Evolutionary conservation across 192 early-diverging fungal genomes (phyloP).

Genomic region (Mortierella antarctica): DNA sequence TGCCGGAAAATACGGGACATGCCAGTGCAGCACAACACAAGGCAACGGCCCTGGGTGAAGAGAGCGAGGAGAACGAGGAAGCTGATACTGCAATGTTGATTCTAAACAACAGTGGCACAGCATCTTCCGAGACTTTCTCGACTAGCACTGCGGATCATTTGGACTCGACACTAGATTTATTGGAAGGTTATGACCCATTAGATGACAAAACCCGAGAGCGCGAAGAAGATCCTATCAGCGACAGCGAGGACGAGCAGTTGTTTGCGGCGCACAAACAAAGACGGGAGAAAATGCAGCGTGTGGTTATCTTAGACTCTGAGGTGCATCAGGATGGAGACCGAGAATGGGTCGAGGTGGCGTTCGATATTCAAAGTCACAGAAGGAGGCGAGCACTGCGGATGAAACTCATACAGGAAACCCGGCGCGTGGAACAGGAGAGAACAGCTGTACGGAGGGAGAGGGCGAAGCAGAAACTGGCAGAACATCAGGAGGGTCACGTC

Average conservation of each 20-base stretch:
- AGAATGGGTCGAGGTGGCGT: constrained; percentile 39
- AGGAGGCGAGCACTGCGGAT: constrained; percentile 30
- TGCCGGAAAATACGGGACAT: background rate
- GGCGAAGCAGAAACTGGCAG: background rate
- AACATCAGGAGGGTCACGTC: background rate
- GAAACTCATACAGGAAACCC: constrained; percentile 9
- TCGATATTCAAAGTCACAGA: constrained; percentile 34
- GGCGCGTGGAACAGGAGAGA: constrained; percentile 16
- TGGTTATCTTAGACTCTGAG: constrained; percentile 37
- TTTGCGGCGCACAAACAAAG: background rate
- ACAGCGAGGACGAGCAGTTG: constrained; percentile 32
- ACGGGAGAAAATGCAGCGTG: constrained; percentile 13
- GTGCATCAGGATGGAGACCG: constrained; percentile 24
- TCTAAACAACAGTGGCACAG: background rate
- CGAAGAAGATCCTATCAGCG: constrained; percentile 10
- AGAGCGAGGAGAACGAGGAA: no score
- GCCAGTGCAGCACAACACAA: background rate
- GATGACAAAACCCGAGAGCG: constrained; percentile 28
- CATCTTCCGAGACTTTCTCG: background rate
- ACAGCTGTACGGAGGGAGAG: background rate
- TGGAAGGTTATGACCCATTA: constrained; percentile 48
- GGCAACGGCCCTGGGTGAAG: no score
- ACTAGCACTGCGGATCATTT: background rate
- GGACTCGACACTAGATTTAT: constrained; percentile 5
- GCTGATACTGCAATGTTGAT: no score